These are phyloP conservation scores for Coemansia sp. DNA, from an alignment of 192 early-diverging fungal species.

Conservation along the genomic window DNA sequence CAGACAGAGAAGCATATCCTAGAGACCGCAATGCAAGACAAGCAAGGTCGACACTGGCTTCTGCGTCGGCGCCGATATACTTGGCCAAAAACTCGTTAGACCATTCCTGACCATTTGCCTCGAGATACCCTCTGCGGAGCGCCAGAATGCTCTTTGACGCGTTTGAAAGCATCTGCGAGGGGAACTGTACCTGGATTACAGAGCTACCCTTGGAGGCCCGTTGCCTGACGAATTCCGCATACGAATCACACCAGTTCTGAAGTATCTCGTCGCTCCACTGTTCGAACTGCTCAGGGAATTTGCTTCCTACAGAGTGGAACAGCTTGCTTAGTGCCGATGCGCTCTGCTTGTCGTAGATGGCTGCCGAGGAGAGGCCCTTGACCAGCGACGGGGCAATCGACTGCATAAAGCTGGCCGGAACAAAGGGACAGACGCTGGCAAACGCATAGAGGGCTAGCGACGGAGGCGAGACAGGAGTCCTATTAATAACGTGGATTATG, in stretches of 20 bases:
- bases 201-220: slow-evolving; percentile 18
- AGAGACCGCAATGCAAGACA: slow-evolving; percentile 43
- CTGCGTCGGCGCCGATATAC: slow-evolving; percentile 8
- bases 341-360: slow-evolving; percentile 30
- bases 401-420: slow-evolving; percentile 10
- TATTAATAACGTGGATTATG: slow-evolving; percentile 26
- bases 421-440: slow-evolving; percentile 29
- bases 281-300: slow-evolving; percentile 19
- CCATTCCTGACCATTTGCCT: slow-evolving; percentile 22
- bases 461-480: slow-evolving; percentile 32
- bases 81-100: slow-evolving; percentile 24
- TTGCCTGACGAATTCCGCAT: slow-evolving; percentile 15
- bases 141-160: slow-evolving; percentile 36
- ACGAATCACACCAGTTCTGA: slow-evolving; percentile 17
- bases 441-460: slow-evolving; percentile 31
- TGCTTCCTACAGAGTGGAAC: slow-evolving; percentile 21
- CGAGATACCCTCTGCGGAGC: slow-evolving; percentile 28
- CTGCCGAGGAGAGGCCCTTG: slow-evolving; percentile 20
- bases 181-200: slow-evolving; percentile 36
- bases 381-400: slow-evolving; percentile 12
- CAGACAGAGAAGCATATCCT: slow-evolving; percentile 24
- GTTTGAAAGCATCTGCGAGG: slow-evolving; percentile 19
- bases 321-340: slow-evolving; percentile 21
- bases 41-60: slow-evolving; percentile 10
- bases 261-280: slow-evolving; percentile 23